Conservation (phyloP, 2,329 filamentous ascomycete genomes). For the Aspergillus latus region DNA sequence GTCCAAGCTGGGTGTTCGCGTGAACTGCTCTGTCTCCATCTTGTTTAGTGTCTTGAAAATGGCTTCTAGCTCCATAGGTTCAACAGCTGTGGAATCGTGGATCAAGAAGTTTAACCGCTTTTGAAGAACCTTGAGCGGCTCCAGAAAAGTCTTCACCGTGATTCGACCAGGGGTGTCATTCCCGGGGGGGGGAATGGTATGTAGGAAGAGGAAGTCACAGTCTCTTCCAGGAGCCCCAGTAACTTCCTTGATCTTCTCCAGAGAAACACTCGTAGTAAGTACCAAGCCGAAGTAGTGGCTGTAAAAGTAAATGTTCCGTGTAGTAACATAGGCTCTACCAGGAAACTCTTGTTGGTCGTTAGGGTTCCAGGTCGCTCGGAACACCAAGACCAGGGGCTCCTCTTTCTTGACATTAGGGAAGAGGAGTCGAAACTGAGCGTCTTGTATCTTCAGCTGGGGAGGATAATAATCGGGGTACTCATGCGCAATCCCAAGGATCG, state of each 20-base stretch:
- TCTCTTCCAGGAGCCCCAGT: constrained; percentile 86
- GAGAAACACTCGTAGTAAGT: constrained; percentile 72
- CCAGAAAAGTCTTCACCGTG: constrained; percentile 89
- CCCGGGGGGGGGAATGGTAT: constrained; percentile 65
- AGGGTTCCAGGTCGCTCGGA: constrained; percentile 84
- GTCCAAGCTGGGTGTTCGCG: constrained; percentile 71
- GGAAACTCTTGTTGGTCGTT: constrained; percentile 75
- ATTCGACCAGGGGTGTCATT: constrained; percentile 68
- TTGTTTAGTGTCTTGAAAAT: constrained; percentile 71
- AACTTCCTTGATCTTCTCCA: constrained; percentile 80
- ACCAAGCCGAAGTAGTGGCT: constrained; percentile 91
- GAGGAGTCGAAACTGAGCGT: constrained; percentile 87
- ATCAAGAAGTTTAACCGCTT: constrained; percentile 81
- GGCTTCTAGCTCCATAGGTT: constrained; percentile 66
- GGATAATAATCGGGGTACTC: constrained; percentile 75
- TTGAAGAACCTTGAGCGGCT: constrained; percentile 79
- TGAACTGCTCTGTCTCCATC: constrained; percentile 64
- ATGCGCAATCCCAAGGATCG: constrained; percentile 43
- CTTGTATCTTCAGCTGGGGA: constrained; percentile 75
- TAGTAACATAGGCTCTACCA: constrained; percentile 83
- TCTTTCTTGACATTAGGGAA: constrained; percentile 77
- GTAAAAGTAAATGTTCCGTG: constrained; percentile 90
- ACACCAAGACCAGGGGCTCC: constrained; percentile 86
- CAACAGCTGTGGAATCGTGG: constrained; percentile 71
- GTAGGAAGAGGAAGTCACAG: constrained; percentile 88